Conservation (phyloP, 257 asterid genomes). For the Ophiorrhiza pumila region DNA sequence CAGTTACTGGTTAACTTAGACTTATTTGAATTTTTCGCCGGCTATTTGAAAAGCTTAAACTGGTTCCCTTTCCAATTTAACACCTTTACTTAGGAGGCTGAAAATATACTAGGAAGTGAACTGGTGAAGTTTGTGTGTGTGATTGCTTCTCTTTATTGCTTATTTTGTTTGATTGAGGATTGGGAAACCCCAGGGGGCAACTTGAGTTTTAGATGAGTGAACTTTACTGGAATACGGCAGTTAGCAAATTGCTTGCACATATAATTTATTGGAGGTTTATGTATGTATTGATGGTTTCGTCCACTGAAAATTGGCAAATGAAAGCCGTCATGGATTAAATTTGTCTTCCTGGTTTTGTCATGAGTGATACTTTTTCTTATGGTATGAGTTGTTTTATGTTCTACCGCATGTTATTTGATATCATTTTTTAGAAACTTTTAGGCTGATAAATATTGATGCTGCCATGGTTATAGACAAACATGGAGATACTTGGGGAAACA, state of each 20-base stretch:
- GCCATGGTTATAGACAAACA: background rate
- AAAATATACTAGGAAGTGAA: background rate
- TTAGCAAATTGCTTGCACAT: background rate
- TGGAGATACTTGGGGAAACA: background rate
- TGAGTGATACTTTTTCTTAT: background rate
- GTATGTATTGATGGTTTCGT: background rate
- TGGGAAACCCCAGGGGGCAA: background rate
- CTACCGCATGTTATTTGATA: background rate
- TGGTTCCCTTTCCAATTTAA: background rate
- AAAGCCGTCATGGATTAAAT: background rate
- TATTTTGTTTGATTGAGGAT: slow-evolving; percentile 1
- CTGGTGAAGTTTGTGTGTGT: background rate
- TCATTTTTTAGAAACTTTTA: background rate
- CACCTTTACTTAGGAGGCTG: background rate
- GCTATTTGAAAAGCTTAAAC: no score
- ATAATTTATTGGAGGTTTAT: background rate
- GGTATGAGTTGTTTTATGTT: background rate
- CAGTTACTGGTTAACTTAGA: background rate
- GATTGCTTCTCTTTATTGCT: background rate
- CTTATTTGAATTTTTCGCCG: background rate
- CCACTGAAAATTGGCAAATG: background rate
- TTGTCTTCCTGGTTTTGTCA: background rate
- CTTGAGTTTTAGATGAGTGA: slow-evolving; percentile 1
- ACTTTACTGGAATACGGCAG: background rate
- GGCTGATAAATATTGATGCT: background rate